Conservation (phyloP, 2,329 filamentous ascomycete species). For the Talaromyces sp. region DNA sequence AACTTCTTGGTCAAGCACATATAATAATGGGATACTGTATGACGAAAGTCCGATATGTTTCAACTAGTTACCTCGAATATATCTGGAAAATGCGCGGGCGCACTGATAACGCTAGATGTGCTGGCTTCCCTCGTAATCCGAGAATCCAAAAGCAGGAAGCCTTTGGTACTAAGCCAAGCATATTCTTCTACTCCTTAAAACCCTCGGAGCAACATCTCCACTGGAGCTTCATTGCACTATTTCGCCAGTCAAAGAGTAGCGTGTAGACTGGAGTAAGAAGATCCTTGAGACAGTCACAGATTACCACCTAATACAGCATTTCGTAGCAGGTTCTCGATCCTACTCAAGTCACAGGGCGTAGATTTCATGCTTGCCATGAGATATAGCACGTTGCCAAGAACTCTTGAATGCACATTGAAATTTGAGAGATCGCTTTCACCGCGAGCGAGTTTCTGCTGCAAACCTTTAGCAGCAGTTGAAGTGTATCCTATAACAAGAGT, state of each 20-base stretch:
- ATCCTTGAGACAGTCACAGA: neutral
- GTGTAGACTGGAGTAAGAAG: neutral
- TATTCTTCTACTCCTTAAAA: too few species aligned
- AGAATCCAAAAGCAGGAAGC: too few species aligned
- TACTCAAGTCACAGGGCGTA: slow-evolving; percentile 39
- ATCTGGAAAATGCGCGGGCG: too few species aligned
- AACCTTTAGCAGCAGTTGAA: slow-evolving; percentile 52
- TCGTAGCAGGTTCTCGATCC: slow-evolving; percentile 35
- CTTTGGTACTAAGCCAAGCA: too few species aligned
- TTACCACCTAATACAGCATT: neutral
- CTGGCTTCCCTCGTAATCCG: too few species aligned
- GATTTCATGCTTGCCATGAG: slow-evolving; percentile 58
- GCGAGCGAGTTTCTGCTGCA: slow-evolving; percentile 51
- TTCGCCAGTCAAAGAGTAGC: neutral
- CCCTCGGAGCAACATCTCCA: neutral
- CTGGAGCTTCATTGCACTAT: neutral
- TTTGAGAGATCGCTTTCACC: slow-evolving; percentile 26
- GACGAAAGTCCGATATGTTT: too few species aligned
- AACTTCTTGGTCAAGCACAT: too few species aligned
- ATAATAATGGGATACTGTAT: too few species aligned
- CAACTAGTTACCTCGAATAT: too few species aligned
- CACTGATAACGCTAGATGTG: too few species aligned
- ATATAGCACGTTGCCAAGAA: slow-evolving; percentile 60
- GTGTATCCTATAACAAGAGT: slow-evolving; percentile 48
- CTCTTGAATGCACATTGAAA: slow-evolving; percentile 55